Evolutionary conservation across 1,139 yeast species (phyloP), one percentile per base, ranked within the genome.

Genomic region (Nakaseomyces uthaithaninus): DNA sequence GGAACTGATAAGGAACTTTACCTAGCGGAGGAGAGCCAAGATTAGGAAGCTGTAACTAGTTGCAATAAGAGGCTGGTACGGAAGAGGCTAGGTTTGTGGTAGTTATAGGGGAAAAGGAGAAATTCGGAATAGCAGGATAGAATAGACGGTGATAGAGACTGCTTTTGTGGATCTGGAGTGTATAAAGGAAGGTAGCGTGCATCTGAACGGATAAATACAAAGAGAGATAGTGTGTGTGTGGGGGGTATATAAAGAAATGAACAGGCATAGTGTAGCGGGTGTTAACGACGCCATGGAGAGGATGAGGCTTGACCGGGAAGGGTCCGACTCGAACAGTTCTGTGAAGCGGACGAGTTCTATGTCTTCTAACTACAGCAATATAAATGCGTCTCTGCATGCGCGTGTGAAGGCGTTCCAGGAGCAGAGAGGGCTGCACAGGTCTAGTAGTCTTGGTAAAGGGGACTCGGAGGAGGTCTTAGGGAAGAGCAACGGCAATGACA

Each of bases 381-480:
- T 66, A 41, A 80, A 72, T 55, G 77, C 84, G 11, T 85, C 78
- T 48, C 71, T 81, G 41, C 91, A 81, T 60, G 93, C 91, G 1
- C 67, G 86, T 48, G 68, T 83, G 38, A 63, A 80, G 61, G 89
- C 89, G 0, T 80, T 81, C 50, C 91, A 81, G 55, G 82, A 78
- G 48, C 75, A 74, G 54, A 66, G 86, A 48, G 67, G 73, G 22
- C 66, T 67, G 44, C 65, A 64, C 34, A 54, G 65, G 30, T 50
- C 59, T 40, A 45, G 14, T 37, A 38, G 38, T 50, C 36, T 28
- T 10, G 42, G 39, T 31, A 35, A 28, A 25, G 42, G 26, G 24
- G 39, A 28, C 14, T 22, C 42, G 36, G 39, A 19, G 16, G 25
- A 33, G 20, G 8, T 6, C 15, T 5, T 17, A 6, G 36, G 36